phyloP scores from a whole-genome alignment of 2,329 filamentous ascomycete genomes.

The Rutstroemia sp. region DNA sequence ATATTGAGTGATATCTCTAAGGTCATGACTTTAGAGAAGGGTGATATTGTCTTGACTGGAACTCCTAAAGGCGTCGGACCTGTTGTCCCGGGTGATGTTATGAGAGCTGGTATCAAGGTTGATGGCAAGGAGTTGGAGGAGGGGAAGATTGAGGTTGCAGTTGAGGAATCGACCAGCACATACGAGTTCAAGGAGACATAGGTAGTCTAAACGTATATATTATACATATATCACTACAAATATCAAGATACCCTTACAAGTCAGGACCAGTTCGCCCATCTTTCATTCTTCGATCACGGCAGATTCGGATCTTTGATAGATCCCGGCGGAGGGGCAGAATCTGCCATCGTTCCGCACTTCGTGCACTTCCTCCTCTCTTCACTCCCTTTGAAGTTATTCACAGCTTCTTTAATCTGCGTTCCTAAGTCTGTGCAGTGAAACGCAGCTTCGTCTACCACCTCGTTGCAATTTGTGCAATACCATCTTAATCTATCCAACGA shows the following conservation, averaged over 20 bases:
- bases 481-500: conserved; percentile 76
- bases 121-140: conserved; percentile 77
- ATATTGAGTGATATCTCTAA: conserved; percentile 86
- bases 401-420: conserved; percentile 88
- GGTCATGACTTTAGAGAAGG: conserved; percentile 88
- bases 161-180: conserved; percentile 69
- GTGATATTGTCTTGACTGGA: conserved; percentile 91
- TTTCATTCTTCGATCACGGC: conserved; percentile 9
- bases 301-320: conserved; percentile 54
- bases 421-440: conserved; percentile 90
- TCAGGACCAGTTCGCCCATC: too few species aligned
- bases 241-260: background rate
- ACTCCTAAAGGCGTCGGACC: conserved; percentile 93
- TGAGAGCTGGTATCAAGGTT: conserved; percentile 76
- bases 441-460: conserved; percentile 73
- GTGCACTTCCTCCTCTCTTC: conserved; percentile 66
- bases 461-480: conserved; percentile 71
- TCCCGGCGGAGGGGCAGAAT: conserved; percentile 56
- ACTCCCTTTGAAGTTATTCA: conserved; percentile 70
- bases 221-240: background rate
- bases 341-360: conserved; percentile 68
- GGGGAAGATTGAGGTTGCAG: conserved; percentile 73
- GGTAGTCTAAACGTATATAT: background rate
- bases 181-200: conserved; percentile 74
- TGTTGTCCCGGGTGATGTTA: conserved; percentile 77